Conservation (phyloP, 768 basidiomycete genomes). For the Mycena capillaripes region DNA sequence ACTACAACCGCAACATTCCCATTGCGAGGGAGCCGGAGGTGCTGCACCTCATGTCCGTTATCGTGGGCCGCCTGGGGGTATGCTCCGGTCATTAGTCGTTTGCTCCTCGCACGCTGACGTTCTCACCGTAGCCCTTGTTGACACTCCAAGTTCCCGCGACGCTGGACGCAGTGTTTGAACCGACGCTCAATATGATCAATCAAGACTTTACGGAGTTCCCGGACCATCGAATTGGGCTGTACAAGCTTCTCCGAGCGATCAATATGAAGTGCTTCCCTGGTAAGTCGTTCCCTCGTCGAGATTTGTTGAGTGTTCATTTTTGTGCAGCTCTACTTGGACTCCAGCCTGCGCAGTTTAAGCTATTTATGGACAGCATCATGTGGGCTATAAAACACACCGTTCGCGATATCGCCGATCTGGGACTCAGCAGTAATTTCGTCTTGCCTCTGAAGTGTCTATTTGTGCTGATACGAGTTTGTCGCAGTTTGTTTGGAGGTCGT, state of each 20-base stretch:
- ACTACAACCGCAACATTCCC: conserved; percentile 95
- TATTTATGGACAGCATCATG: conserved; percentile 98
- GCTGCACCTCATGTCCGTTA: conserved; percentile 96
- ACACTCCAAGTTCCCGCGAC: conserved; percentile 96
- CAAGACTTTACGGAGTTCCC: conserved; percentile 98
- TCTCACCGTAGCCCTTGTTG: conserved; percentile 73
- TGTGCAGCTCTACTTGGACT: conserved; percentile 81
- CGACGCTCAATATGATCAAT: conserved; percentile 98
- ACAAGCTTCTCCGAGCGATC: conserved; percentile 93
- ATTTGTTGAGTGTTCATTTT: conserved; percentile 11
- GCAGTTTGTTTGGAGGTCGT: conserved; percentile 93
- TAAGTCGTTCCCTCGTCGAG: conserved; percentile 49
- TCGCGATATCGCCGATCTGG: conserved; percentile 96
- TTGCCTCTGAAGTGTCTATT: conserved; percentile 5
- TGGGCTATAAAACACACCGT: conserved; percentile 99
- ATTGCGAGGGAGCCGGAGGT: conserved; percentile 97
- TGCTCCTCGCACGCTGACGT: not conserved
- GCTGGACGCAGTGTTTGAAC: conserved; percentile 96
- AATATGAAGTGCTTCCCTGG: conserved; percentile 96
- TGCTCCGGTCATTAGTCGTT: conserved; percentile 46
- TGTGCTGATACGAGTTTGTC: conserved; percentile 4
- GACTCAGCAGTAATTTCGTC: conserved; percentile 73
- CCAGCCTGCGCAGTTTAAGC: conserved; percentile 92
- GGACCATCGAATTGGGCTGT: conserved; percentile 97
- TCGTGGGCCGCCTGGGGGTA: conserved; percentile 90